Evolutionary conservation across 257 asterid genomes (phyloP).

Genomic region (Salvia rosmarinus): DNA sequence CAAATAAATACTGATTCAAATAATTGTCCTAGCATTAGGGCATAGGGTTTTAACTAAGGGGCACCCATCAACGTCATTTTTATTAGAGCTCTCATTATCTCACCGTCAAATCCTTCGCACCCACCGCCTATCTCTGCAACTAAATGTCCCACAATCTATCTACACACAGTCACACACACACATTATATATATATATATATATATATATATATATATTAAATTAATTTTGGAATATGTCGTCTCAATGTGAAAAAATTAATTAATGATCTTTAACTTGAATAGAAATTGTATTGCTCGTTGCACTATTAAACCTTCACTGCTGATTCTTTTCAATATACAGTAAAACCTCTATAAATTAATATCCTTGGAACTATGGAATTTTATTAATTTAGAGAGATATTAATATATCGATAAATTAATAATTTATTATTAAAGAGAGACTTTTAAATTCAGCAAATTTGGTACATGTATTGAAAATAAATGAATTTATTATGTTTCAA

Average conservation of each 20-base stretch:
- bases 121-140: constrained; percentile 25
- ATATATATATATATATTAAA: too few relatives aligned
- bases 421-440: too few relatives aligned
- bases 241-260: neutral
- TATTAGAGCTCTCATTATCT: constrained; percentile 14
- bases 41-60: constrained; percentile 37
- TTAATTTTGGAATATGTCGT: neutral
- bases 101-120: constrained; percentile 33
- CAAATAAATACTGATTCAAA: constrained; percentile 39
- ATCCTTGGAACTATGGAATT: too few relatives aligned
- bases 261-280: constrained; percentile 15
- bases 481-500: too few relatives aligned
- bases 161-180: neutral
- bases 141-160: constrained; percentile 22
- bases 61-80: constrained; percentile 37
- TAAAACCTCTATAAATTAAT: too few relatives aligned
- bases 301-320: constrained; percentile 13
- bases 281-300: constrained; percentile 5
- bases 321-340: neutral
- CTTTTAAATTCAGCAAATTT: too few relatives aligned
- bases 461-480: too few relatives aligned
- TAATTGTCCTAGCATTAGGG: constrained; percentile 43
- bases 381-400: too few relatives aligned
- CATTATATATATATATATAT: too few relatives aligned
- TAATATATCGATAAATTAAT: too few relatives aligned